A percentile compares a stretch with the other conserved stretches of the same genome.
Evolutionary conservation across 345 rosid genomes (phyloP).

Genomic region (Aquilaria yunnanensis): DNA sequence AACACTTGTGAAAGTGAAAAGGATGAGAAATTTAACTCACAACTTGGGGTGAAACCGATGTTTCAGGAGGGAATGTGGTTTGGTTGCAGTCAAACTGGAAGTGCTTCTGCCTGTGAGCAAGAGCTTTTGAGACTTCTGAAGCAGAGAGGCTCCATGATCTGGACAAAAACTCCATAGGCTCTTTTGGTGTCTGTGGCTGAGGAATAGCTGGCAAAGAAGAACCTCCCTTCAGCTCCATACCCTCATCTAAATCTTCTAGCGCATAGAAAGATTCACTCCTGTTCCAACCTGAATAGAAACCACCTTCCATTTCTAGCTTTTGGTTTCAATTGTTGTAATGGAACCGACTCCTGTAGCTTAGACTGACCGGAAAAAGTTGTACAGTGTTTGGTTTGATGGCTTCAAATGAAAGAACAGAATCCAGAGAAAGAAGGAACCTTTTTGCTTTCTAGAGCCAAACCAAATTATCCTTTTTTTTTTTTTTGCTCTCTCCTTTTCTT

Average conservation of each 20-base stretch:
- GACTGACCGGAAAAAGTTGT: no score
- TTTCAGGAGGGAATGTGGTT: constrained; percentile 29
- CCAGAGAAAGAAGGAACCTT: background rate
- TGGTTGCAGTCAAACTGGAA: constrained; percentile 22
- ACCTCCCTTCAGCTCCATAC: constrained; percentile 30
- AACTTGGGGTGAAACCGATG: constrained; percentile 35
- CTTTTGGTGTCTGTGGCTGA: constrained; percentile 80
- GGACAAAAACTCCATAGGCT: constrained; percentile 89
- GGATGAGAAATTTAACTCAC: constrained; percentile 21
- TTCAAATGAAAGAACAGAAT: no score
- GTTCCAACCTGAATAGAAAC: constrained; percentile 33
- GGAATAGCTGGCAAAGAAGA: constrained; percentile 45
- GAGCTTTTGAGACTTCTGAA: constrained; percentile 87
- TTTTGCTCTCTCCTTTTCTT: background rate
- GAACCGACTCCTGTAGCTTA: no score
- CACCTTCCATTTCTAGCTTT: constrained; percentile 39
- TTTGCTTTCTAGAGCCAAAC: constrained; percentile 7
- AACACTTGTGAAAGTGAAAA: background rate
- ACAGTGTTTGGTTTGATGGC: no score
- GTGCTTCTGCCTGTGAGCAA: constrained; percentile 66
- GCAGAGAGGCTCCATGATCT: constrained; percentile 96
- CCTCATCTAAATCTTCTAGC: constrained; percentile 52
- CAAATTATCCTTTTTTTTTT: background rate
- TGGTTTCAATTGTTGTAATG: no score
- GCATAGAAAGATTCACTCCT: constrained; percentile 30